Evolutionary conservation across 345 rosid genomes (phyloP).

Genomic region (Dipteronia sinensis): DNA sequence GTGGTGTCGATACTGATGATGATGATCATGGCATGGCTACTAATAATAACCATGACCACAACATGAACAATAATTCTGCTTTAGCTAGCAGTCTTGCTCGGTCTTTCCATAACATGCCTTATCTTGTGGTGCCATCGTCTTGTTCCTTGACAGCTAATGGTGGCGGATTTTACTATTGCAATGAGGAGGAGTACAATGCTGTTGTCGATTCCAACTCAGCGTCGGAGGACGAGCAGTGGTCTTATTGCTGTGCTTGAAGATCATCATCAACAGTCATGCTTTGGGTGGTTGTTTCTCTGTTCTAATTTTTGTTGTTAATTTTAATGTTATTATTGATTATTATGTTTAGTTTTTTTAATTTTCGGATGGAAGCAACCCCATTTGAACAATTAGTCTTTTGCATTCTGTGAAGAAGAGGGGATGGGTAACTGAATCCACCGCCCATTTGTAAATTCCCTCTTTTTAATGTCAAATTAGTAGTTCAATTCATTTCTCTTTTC

Average conservation of each 20-base stretch:
- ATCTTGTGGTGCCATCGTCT: conserved; percentile 51
- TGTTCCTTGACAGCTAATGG: conserved; percentile 68
- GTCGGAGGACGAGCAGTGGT: conserved; percentile 71
- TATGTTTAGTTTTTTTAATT: background rate
- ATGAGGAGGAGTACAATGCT: conserved; percentile 43
- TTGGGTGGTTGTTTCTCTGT: conserved; percentile 23
- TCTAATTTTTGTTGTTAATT: background rate
- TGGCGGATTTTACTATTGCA: conserved; percentile 63
- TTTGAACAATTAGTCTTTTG: conserved; percentile 28
- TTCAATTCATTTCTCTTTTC: background rate
- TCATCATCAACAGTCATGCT: too few relatives aligned
- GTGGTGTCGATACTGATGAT: conserved; percentile 29
- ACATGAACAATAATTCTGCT: conserved; percentile 25
- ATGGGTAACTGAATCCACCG: conserved; percentile 33
- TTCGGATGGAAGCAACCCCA: conserved; percentile 14
- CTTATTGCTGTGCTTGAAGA: conserved; percentile 60
- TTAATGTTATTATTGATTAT: conserved; percentile 7
- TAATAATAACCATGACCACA: background rate
- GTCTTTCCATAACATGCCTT: conserved; percentile 91
- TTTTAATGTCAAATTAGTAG: conserved; percentile 12
- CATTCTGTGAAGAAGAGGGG: conserved; percentile 31
- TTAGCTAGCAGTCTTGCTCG: conserved; percentile 62
- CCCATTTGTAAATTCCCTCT: conserved; percentile 38
- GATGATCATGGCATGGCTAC: conserved; percentile 30
- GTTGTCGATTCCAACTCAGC: conserved; percentile 35